Evolutionary conservation across 108 stramenopile species (phyloP).

Genomic region (Stephanodiscus minutulus): DNA sequence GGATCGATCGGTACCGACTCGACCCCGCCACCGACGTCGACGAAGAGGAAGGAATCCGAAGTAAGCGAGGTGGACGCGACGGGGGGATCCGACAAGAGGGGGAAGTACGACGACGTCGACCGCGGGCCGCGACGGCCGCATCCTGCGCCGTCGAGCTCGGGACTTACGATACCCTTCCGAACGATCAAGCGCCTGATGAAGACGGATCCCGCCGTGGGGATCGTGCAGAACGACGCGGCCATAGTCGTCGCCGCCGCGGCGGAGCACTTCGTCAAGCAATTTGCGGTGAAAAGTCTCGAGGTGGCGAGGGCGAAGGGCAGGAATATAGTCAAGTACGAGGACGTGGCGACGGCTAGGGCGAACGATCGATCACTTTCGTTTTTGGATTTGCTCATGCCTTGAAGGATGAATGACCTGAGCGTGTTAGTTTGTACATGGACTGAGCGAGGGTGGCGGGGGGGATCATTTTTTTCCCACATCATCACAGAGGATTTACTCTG

Average conservation of each 20-base stretch:
- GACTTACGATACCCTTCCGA: slow-evolving; percentile 81
- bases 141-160: slow-evolving; percentile 52
- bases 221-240: slow-evolving; percentile 88
- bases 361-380: slow-evolving; percentile 68
- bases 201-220: slow-evolving; percentile 75
- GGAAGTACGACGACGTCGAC: slow-evolving; percentile 11
- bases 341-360: slow-evolving; percentile 82
- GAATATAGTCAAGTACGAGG: slow-evolving; percentile 84
- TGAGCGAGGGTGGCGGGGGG: background rate
- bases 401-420: background rate
- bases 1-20: slow-evolving; percentile 4
- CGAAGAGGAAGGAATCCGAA: slow-evolving; percentile 5
- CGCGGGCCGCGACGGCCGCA: slow-evolving; percentile 4
- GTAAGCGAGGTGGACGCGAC: background rate
- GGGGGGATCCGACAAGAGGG: background rate
- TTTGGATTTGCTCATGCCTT: slow-evolving; percentile 74
- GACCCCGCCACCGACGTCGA: background rate
- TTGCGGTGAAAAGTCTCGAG: slow-evolving; percentile 71
- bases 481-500: too few relatives aligned
- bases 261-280: slow-evolving; percentile 73
- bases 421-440: background rate
- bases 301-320: slow-evolving; percentile 69
- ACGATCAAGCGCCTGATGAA: slow-evolving; percentile 86
- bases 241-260: slow-evolving; percentile 73
- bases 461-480: too few relatives aligned